phyloP scores from a whole-genome alignment of 257 asterid species.

The Solanum sejunctum region DNA sequence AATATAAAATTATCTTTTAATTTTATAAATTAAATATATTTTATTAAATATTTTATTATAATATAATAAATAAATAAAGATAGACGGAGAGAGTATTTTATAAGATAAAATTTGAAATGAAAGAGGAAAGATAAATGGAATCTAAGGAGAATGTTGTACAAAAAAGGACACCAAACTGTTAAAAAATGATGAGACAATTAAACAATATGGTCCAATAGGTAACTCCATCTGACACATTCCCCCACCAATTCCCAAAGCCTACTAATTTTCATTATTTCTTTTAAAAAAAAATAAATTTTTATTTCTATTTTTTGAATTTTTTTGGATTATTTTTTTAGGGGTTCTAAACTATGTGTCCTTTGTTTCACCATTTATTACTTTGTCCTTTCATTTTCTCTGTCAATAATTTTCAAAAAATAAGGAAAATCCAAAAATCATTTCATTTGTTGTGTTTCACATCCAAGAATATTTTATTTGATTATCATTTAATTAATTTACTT shows the following conservation, averaged over 20 bases:
- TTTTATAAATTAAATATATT: no score
- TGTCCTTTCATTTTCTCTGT: slow-evolving; percentile 19
- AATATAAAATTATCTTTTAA: no score
- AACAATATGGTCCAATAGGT: neutral
- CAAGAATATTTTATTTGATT: neutral
- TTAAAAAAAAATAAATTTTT: neutral
- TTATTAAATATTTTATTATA: no score
- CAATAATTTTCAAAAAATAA: neutral
- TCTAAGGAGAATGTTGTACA: slow-evolving; percentile 24
- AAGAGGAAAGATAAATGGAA: slow-evolving; percentile 13
- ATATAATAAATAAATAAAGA: no score
- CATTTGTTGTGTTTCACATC: neutral
- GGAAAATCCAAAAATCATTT: neutral
- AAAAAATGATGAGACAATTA: neutral
- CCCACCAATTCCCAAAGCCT: neutral
- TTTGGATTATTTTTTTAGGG: neutral
- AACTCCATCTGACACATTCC: neutral
- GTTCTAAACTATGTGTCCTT: slow-evolving; percentile 19
- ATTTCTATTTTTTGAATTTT: neutral
- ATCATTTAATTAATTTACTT: neutral
- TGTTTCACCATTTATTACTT: slow-evolving; percentile 19
- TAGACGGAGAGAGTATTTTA: neutral
- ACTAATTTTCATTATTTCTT: neutral
- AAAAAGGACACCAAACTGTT: neutral
- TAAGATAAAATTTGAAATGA: neutral